Percentiles rank a stretch among this genome's conserved stretches.
Evolutionary conservation across 768 basidiomycete genomes (phyloP).

Genomic region (Amanita thiersii): DNA sequence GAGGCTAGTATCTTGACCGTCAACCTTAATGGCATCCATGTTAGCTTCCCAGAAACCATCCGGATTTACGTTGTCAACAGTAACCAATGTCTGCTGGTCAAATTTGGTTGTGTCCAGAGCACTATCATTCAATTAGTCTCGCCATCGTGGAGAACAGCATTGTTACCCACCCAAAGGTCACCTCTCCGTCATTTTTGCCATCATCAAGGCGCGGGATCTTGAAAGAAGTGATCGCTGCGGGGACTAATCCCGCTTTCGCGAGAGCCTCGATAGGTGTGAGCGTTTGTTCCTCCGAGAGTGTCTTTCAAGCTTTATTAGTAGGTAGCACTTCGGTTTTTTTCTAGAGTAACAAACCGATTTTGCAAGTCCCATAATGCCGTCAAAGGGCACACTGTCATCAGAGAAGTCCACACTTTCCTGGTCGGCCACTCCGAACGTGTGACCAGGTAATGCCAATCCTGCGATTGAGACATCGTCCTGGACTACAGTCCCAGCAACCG

Average conservation of each 20-base stretch:
- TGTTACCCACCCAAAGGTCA: slow-evolving; percentile 61
- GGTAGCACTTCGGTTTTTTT: background rate
- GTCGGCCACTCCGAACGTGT: slow-evolving; percentile 62
- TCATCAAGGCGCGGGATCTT: slow-evolving; percentile 74
- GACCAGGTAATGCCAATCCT: slow-evolving; percentile 45
- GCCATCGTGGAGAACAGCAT: background rate
- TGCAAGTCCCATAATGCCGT: slow-evolving; percentile 75
- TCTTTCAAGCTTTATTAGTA: slow-evolving; percentile 19
- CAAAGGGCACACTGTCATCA: slow-evolving; percentile 38
- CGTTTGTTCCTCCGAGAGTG: slow-evolving; percentile 55
- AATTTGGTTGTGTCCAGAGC: slow-evolving; percentile 68
- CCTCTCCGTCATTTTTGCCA: slow-evolving; percentile 63
- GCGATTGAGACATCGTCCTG: slow-evolving; percentile 58
- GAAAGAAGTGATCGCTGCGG: slow-evolving; percentile 64
- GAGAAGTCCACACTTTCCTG: slow-evolving; percentile 59
- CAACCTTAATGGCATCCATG: slow-evolving; percentile 49
- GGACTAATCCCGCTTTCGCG: slow-evolving; percentile 45
- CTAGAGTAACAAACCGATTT: slow-evolving; percentile 44
- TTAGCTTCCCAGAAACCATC: slow-evolving; percentile 78
- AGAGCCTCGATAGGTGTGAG: slow-evolving; percentile 70
- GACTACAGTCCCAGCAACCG: slow-evolving; percentile 56
- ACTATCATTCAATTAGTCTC: slow-evolving; percentile 14
- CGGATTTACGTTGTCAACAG: slow-evolving; percentile 52
- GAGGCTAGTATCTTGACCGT: slow-evolving; percentile 45
- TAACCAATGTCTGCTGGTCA: slow-evolving; percentile 46